Base-by-base conservation (phyloP, 306 rosid species). In the Psophocarpus tetragonolobus region DNA sequence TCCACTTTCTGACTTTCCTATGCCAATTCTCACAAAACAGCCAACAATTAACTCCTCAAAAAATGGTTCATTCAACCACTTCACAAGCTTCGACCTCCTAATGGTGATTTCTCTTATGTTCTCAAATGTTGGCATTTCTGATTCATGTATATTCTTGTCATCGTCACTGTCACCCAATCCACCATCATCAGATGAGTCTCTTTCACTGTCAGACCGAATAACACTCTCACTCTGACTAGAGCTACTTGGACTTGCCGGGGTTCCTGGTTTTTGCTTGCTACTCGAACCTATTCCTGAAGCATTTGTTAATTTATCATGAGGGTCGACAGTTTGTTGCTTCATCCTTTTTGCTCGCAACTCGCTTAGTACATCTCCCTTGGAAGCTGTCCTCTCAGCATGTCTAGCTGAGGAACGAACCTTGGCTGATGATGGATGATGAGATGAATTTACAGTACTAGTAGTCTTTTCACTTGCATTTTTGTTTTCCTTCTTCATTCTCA, bases 21-120 rank as follows among this genome's bases (percentile, higher is more conserved):
- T 61, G 38, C 91, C 96, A 80, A 90, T 53, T 67, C 96, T 87
- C 50, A 90, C 96, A 80, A 90, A 88, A 79, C 92, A 88, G 23
- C 88, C 96, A 56, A 68, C 90, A 36, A 88, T 82, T 32, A 90
- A 63, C 58, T 88, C 90, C 68, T 90, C 92, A 65, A 90, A 90
- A 73, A 88, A 87, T 13, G 96, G 96, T 64, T 90, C 91, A 71
- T 75, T 83, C 70, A 85, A 61, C 92, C 92, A 90, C 73, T 88
- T 90, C 21, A 56, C 90, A 29, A 90, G 88, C 80, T 80, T 87
- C 54, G 90, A 90, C 63, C 96, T 90, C 70, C 71, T 84, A 10
- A 90, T 68, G 4, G 96, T 85, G 44, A 88, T 88, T 26, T 87
- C 91, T 81, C 75, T 85, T 4, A 88, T 73, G 14, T 90, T 85